Evolutionary conservation across 192 early-diverging fungal species (phyloP).

Genomic region (Backusella psychrophila): DNA sequence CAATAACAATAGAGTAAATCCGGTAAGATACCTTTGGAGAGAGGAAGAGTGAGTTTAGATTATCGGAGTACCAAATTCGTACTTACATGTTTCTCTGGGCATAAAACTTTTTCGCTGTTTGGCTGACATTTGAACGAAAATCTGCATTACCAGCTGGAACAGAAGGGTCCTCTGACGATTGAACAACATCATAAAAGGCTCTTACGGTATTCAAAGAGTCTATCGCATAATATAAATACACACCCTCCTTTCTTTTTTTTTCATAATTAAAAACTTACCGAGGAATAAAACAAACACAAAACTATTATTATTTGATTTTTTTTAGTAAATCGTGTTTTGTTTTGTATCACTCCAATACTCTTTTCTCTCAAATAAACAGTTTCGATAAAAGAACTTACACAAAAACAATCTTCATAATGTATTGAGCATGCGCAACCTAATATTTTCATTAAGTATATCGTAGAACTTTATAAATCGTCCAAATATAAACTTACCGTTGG

Average conservation of each 20-base stretch:
- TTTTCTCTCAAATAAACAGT: neutral
- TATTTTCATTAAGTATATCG: neutral
- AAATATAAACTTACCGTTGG: conserved; percentile 28
- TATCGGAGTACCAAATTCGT: neutral
- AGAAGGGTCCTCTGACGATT: conserved; percentile 9
- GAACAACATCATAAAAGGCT: conserved; percentile 25
- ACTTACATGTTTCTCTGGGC: conserved; percentile 57
- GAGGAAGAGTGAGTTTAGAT: neutral
- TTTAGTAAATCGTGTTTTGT: neutral
- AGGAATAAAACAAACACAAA: conserved; percentile 54
- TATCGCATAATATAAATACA: conserved; percentile 8
- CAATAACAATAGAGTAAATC: conserved; percentile 54
- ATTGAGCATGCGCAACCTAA: conserved; percentile 34
- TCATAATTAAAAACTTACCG: conserved; percentile 34
- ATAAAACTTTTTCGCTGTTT: conserved; percentile 52
- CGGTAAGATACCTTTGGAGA: conserved; percentile 49
- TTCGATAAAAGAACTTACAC: conserved; percentile 33
- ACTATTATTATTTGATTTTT: conserved; percentile 22
- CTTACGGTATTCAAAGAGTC: conserved; percentile 49
- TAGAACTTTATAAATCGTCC: neutral
- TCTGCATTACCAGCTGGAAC: conserved; percentile 22
- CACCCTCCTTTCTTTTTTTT: neutral
- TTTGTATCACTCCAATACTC: too few relatives aligned
- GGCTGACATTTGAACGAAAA: conserved; percentile 31
- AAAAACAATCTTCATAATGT: conserved; percentile 50